Evolutionary conservation across 208 protist genomes (phyloP).

Genomic region (Acanthamoeba rhysodes): DNA sequence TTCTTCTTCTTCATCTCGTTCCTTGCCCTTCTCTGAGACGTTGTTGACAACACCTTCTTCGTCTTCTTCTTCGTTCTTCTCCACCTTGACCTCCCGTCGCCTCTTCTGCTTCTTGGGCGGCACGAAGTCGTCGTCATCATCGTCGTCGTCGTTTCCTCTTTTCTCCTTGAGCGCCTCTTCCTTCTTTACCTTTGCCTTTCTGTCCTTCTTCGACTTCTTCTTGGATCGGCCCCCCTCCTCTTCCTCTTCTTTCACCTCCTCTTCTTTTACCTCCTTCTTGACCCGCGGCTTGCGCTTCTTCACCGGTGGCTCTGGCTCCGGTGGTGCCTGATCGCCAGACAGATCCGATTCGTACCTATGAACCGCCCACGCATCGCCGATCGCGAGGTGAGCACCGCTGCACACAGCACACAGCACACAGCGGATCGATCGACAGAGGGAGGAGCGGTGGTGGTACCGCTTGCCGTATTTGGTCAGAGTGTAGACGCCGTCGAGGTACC

Average conservation of each 20-base stretch:
- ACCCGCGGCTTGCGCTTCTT: background rate
- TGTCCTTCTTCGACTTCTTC: background rate
- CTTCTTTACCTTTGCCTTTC: background rate
- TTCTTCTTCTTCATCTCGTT: background rate
- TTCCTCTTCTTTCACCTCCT: background rate
- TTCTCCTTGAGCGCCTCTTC: background rate
- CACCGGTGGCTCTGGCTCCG: background rate
- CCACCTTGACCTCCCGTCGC: background rate
- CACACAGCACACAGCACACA: background rate
- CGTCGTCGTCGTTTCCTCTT: background rate
- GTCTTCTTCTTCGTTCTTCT: background rate
- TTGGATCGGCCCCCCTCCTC: background rate
- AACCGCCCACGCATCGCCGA: background rate
- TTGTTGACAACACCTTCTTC: background rate
- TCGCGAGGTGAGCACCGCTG: background rate
- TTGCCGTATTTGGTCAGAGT: constrained; percentile 58
- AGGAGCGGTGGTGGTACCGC: background rate
- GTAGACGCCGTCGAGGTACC: constrained; percentile 40
- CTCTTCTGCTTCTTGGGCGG: background rate
- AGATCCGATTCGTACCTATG: background rate
- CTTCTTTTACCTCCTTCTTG: background rate
- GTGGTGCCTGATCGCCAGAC: constrained; percentile 11
- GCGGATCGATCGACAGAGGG: background rate
- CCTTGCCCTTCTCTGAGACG: background rate
- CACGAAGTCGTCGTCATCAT: constrained; percentile 28